Conservation (phyloP, 2,329 filamentous ascomycete species). For the Dactylellina cionopaga region DNA sequence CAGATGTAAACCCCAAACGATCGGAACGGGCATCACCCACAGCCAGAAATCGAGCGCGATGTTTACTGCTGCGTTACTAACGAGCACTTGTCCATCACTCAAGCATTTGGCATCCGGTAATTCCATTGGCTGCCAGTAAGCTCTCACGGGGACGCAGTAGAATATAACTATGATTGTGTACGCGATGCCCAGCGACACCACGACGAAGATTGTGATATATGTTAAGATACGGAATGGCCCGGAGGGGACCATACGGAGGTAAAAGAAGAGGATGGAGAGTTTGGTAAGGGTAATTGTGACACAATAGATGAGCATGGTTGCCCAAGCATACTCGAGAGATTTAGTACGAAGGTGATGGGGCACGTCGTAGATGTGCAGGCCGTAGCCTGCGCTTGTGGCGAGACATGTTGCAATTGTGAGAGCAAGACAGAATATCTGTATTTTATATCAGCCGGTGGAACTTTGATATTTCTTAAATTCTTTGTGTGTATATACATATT, state of each 20-base stretch:
- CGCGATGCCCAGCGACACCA: slow-evolving; percentile 21
- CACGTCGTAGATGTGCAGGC: slow-evolving; percentile 50
- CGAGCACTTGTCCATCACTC: slow-evolving; percentile 35
- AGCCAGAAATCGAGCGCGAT: slow-evolving; percentile 46
- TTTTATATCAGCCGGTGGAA: background rate
- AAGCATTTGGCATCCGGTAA: slow-evolving; percentile 33
- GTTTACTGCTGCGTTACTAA: slow-evolving; percentile 51
- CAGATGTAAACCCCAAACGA: slow-evolving; percentile 40
- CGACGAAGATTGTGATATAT: slow-evolving; percentile 24
- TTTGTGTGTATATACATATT: background rate
- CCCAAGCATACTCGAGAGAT: slow-evolving; percentile 51
- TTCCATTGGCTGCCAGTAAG: slow-evolving; percentile 46
- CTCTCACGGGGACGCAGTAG: slow-evolving; percentile 42
- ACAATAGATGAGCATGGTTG: slow-evolving; percentile 46
- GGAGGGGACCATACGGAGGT: slow-evolving; percentile 32
- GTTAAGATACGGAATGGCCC: slow-evolving; percentile 32
- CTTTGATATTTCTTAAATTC: background rate
- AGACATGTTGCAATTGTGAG: slow-evolving; percentile 51
- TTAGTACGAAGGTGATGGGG: slow-evolving; percentile 41
- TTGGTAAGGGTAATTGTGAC: slow-evolving; percentile 42
- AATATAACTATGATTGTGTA: slow-evolving; percentile 40
- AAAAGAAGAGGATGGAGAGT: slow-evolving; percentile 50
- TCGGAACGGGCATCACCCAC: slow-evolving; percentile 42
- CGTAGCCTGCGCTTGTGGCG: slow-evolving; percentile 49
- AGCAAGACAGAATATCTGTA: slow-evolving; percentile 47